These are phyloP conservation scores for Lantana camara DNA, from an alignment of 257 asterid genomes.

Conservation along the genomic window DNA sequence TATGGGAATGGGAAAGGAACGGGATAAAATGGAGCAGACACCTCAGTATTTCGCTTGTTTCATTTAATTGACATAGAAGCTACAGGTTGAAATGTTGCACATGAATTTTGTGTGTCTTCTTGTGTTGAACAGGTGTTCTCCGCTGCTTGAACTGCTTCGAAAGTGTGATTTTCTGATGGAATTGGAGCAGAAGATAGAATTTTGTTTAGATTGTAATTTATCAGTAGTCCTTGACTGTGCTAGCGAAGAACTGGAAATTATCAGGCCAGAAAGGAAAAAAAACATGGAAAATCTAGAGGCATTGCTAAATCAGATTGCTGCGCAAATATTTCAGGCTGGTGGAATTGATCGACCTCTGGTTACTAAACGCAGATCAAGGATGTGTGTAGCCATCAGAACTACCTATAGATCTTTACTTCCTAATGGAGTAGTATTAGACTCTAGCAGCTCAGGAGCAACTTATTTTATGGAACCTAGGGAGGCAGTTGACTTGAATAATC, in stretches of 20 bases:
- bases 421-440: slow-evolving; percentile 62
- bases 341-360: slow-evolving; percentile 82
- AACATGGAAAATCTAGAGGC: slow-evolving; percentile 79
- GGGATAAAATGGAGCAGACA: background rate
- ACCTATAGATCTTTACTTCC: slow-evolving; percentile 73
- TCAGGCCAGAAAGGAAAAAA: slow-evolving; percentile 72
- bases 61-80: slow-evolving; percentile 4
- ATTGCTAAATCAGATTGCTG: slow-evolving; percentile 63
- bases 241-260: slow-evolving; percentile 83
- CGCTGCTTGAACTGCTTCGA: slow-evolving; percentile 76
- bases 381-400: slow-evolving; percentile 82
- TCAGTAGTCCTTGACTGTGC: slow-evolving; percentile 75
- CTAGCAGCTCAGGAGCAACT: slow-evolving; percentile 93
- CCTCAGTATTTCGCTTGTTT: slow-evolving; percentile 10
- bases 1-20: background rate
- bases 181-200: slow-evolving; percentile 80
- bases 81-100: slow-evolving; percentile 19
- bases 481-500: slow-evolving; percentile 81
- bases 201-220: slow-evolving; percentile 73
- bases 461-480: slow-evolving; percentile 92
- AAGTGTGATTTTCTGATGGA: slow-evolving; percentile 69
- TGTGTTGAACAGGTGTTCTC: slow-evolving; percentile 57
- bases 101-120: slow-evolving; percentile 28
- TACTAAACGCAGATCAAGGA: slow-evolving; percentile 80
- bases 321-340: slow-evolving; percentile 69